Evolutionary conservation across 768 basidiomycete genomes (phyloP), one percentile per base, ranked within the genome.

Genomic region (Suillus subluteus): DNA sequence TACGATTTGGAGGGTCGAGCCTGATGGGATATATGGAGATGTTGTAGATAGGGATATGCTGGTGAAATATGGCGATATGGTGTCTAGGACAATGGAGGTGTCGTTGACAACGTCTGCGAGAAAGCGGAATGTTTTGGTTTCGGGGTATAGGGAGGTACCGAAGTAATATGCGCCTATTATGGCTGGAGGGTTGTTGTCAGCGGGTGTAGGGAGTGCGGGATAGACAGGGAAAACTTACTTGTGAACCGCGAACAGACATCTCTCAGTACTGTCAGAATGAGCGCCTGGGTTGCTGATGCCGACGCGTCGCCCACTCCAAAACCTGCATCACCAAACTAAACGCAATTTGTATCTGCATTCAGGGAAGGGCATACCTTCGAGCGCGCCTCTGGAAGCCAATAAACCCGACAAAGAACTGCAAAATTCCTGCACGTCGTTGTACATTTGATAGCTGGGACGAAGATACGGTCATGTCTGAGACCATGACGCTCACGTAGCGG

Each of bases 251-350:
- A 84, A 71, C 85, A 87, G 1, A 82, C 81, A 64, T 91, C 89
- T 76, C 90, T 89, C 6, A 90, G 68, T n/a, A 90, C 83, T 0
- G 86, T 88, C 38, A 91, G 74, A 12, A 91, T 78, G 12, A 91
- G 76, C 0, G 90, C 90, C 62, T 89, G 73, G 0, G 89, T 91
- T 6, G 90, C 86, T 1, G 88, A 87, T 5, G 87, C 88, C 13
- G 85, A 84, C 6, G 88, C 83, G 64, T 90, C 82, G 0, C 90
- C 90, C n/a, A 91, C 89, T 6, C 90, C 90, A 66, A 88, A 85
- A 41, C 88, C 89, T 88, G 67, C 21, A 52, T 1, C n/a, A 16
- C 18, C 2, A 16, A 18, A 11, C 30, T 35, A 5, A 44, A 30
- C 64, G 37, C 65, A 44, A 13, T 40, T 63, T n/a, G 3, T 16